Evolutionary conservation across 1,284 basidiomycete genomes (phyloP).

Genomic region (Apiotrichum brassicae): DNA sequence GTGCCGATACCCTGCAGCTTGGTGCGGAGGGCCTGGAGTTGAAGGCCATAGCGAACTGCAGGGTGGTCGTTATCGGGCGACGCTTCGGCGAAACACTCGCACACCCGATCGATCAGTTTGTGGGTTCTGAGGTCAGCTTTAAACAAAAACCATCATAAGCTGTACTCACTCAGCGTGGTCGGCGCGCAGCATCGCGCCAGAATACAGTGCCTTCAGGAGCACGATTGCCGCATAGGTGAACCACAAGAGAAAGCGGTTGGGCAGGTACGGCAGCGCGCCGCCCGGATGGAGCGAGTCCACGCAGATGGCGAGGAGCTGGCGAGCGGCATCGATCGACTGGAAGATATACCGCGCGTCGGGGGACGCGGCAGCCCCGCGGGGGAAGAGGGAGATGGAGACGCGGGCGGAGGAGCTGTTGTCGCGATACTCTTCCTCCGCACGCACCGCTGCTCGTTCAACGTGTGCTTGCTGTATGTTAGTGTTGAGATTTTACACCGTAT

Average conservation of each 20-base stretch:
- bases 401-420: constrained; percentile 16
- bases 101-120: constrained; percentile 39
- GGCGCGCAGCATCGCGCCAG: constrained; percentile 45
- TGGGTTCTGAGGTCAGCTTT: constrained; percentile 6
- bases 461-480: constrained; percentile 47
- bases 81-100: constrained; percentile 30
- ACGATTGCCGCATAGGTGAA: constrained; percentile 45
- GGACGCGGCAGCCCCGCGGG: constrained; percentile 39
- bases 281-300: constrained; percentile 42
- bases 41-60: constrained; percentile 39
- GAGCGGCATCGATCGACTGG: constrained; percentile 42
- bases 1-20: constrained; percentile 33
- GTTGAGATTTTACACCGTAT: too few species aligned
- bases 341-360: constrained; percentile 46
- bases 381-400: constrained; percentile 37
- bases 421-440: constrained; percentile 36
- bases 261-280: constrained; percentile 43
- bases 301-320: constrained; percentile 42
- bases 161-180: constrained; percentile 29
- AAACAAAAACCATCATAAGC: background rate
- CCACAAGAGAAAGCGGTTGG: constrained; percentile 44
- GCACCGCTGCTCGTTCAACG: constrained; percentile 42
- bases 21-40: constrained; percentile 30
- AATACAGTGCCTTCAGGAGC: constrained; percentile 44
- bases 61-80: constrained; percentile 41